Base-by-base conservation (phyloP, 2,329 filamentous ascomycete species). In the Chaetomiaceae sp. region DNA sequence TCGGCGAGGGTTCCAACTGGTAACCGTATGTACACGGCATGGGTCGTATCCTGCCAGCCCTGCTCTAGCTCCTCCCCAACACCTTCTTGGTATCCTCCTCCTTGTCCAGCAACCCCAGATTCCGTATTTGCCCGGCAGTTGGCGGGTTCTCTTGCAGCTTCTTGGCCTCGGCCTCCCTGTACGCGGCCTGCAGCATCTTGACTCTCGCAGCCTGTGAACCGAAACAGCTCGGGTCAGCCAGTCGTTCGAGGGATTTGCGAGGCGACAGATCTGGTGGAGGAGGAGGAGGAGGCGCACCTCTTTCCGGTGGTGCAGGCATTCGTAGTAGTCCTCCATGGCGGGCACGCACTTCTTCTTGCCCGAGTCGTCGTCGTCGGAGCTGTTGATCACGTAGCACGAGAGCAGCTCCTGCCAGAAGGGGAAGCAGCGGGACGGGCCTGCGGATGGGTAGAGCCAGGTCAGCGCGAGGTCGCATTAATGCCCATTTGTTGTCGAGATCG, bases 341-440 rank as follows among this genome's bases (percentile, higher is more conserved):
- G 88, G 86, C 17, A 80, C 76, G 71, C 95, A 99, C 75, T 95
- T 95, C 72, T 85, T 87, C 77, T 91, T 94, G 63, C 89, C 89
- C 15, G 84, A 82, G 63, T 83, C 79, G 67, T 91, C 87, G 52
- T 92, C 88, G 61, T 87, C 77, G 61, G 80, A 82, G 52, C 90
- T 90, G 77, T 97, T 97, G 69, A 96, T 85, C 57, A 96, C 91
- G 73, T 99, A 99, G 83, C 94, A 99, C 66, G 91, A 91, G 70
- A 99, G 88, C 62, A 97, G 85, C 75, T 99, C 94, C 77, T 99
- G 94, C 94, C 94, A 99, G 83, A 96, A 99, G 69, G 91, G 89
- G 79, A 96, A 97, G 84, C 94, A 99, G 73, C 92, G 89, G 64
- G 76, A 77, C 59, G 81, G 79, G 66, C 81, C 81, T 84, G 64